A percentile compares a stretch with the other conserved stretches of the same genome.
These are phyloP conservation scores for Aspergillus pseudoterreus DNA, from an alignment of 2,329 filamentous ascomycete species.

Conservation along the genomic window DNA sequence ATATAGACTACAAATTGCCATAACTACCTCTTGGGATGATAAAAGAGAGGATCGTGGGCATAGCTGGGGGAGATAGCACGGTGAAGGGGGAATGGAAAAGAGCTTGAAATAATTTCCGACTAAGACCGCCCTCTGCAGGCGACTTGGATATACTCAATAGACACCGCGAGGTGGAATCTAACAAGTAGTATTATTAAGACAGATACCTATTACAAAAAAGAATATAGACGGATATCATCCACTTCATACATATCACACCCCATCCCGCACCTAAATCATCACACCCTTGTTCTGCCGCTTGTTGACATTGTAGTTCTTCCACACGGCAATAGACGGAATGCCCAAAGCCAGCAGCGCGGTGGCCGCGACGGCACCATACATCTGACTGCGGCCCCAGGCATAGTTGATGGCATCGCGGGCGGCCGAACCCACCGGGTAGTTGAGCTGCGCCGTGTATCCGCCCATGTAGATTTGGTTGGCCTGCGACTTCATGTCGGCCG, in stretches of 20 bases:
- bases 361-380: slow-evolving; percentile 32
- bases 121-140: too few species aligned
- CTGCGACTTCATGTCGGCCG: slow-evolving; percentile 24
- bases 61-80: too few species aligned
- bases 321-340: slow-evolving; percentile 33
- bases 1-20: too few species aligned
- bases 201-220: too few species aligned
- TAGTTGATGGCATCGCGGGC: slow-evolving; percentile 32
- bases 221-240: background rate
- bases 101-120: too few species aligned
- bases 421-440: slow-evolving; percentile 26
- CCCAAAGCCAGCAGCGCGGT: slow-evolving; percentile 30
- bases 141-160: too few species aligned
- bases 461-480: slow-evolving; percentile 22
- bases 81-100: too few species aligned
- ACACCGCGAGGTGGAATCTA: too few species aligned
- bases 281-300: slow-evolving; percentile 38
- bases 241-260: background rate
- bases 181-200: too few species aligned
- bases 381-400: slow-evolving; percentile 39
- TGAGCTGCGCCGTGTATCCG: slow-evolving; percentile 23
- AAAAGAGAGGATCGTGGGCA: too few species aligned
- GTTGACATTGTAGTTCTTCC: slow-evolving; percentile 39
- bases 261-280: slow-evolving; percentile 7
- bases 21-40: too few species aligned